A percentile compares a stretch with the other conserved stretches of the same genome.
Evolutionary conservation across 2,329 filamentous ascomycete genomes (phyloP).

Genomic region (Teratosphaeria zuluensis): DNA sequence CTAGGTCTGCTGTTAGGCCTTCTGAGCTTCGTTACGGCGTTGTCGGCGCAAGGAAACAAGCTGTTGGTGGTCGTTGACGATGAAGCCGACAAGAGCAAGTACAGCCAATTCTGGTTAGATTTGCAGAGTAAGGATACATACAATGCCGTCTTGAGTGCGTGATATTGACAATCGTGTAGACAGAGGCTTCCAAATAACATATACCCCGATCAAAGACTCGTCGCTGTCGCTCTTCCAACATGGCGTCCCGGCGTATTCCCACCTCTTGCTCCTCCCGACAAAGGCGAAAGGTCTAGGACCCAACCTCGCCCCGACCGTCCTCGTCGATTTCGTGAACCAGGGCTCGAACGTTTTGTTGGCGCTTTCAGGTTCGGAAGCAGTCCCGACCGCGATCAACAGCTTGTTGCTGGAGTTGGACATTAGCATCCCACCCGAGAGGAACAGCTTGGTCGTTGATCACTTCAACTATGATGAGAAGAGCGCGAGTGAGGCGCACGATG

Average conservation of each 20-base stretch:
- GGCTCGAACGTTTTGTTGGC: conserved; percentile 85
- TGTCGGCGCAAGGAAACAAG: conserved; percentile 69
- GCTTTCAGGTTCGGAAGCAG: conserved; percentile 61
- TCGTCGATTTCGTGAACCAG: conserved; percentile 85
- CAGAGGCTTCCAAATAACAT: conserved; percentile 71
- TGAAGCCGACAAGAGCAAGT: conserved; percentile 66
- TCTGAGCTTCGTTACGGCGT: conserved; percentile 58
- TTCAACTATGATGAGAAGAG: conserved; percentile 80
- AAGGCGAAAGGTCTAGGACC: conserved; percentile 92
- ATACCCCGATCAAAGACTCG: conserved; percentile 75
- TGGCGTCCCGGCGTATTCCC: conserved; percentile 83
- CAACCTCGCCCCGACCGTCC: conserved; percentile 70
- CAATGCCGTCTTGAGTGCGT: neutral
- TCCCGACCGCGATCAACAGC: conserved; percentile 63
- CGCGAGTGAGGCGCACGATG: conserved; percentile 75
- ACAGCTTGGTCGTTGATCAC: conserved; percentile 81
- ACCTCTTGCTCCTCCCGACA: conserved; percentile 77
- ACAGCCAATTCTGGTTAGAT: conserved; percentile 71
- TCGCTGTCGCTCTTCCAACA: conserved; percentile 69
- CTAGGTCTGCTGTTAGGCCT: conserved; percentile 52
- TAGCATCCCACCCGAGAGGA: conserved; percentile 74
- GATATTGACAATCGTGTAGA: conserved; percentile 38
- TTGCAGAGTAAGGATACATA: conserved; percentile 50
- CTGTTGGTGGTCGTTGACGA: conserved; percentile 83
- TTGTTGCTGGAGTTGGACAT: conserved; percentile 85